Percentiles rank a stretch among this genome's conserved stretches.
Evolutionary conservation across 1,139 yeast species (phyloP).

Genomic region (Chernovozyma sophiae-reginae): DNA sequence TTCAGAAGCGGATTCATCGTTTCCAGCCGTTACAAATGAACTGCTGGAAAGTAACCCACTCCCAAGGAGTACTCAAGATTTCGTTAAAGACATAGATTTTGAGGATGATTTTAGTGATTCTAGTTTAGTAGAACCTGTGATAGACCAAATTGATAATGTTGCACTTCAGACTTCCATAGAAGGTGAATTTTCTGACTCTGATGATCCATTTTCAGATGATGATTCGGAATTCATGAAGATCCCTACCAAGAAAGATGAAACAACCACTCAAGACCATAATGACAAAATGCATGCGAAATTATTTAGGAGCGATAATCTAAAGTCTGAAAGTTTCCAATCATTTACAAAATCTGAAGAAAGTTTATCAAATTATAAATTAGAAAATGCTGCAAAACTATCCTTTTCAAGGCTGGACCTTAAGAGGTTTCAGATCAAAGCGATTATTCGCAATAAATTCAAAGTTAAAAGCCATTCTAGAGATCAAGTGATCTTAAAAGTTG

Average conservation of each 20-base stretch:
- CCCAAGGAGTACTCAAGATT: conserved; percentile 4
- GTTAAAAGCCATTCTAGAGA: conserved; percentile 23
- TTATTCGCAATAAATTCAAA: conserved; percentile 31
- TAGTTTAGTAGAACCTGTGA: not conserved
- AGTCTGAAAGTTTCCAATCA: conserved; percentile 1
- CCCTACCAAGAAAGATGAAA: conserved; percentile 7
- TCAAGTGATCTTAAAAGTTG: conserved; percentile 51
- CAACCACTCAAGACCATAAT: conserved; percentile 9
- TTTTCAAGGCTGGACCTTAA: conserved; percentile 43
- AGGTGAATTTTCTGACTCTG: conserved; percentile 11
- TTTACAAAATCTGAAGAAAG: conserved; percentile 1
- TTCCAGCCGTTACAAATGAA: not conserved
- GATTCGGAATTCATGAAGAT: conserved; percentile 8
- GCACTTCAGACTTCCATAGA: no score
- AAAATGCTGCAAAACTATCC: conserved; percentile 39
- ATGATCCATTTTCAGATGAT: conserved; percentile 31
- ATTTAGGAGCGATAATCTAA: conserved; percentile 26
- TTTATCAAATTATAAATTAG: not conserved
- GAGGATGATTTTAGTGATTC: conserved; percentile 17
- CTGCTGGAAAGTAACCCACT: no score
- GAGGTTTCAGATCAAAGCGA: conserved; percentile 44
- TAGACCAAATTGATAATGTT: not conserved
- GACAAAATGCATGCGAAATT: conserved; percentile 23
- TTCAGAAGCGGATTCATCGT: not conserved
- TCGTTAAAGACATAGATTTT: conserved; percentile 11